Evolutionary conservation across 176 grass and related monocot species (phyloP).

Genomic region (Raddia distichophylla): DNA sequence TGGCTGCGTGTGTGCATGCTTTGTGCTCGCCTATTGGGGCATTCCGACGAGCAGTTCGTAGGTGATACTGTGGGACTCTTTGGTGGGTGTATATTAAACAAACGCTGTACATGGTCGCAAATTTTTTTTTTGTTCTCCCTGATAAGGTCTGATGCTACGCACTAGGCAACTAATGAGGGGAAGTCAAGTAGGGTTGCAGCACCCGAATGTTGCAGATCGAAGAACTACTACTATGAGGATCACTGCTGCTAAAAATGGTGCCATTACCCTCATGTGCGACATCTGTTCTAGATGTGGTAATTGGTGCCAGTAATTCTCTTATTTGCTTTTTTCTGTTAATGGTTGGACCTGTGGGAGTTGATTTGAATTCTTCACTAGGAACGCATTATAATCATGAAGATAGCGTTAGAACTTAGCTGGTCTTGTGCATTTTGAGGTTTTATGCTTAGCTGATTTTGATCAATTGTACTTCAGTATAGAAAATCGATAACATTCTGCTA

Average conservation of each 20-base stretch:
- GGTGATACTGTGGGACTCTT: background rate
- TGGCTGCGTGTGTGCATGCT: background rate
- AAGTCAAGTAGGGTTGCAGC: background rate
- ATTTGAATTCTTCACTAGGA: constrained; percentile 1
- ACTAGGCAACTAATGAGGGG: background rate
- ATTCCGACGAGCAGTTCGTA: background rate
- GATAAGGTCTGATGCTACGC: background rate
- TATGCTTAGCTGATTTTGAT: background rate
- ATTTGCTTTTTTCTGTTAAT: background rate
- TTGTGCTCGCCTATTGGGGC: background rate
- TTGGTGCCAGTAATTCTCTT: background rate
- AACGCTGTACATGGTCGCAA: background rate
- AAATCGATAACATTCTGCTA: background rate
- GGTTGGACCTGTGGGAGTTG: background rate
- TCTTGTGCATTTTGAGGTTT: background rate
- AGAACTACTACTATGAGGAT: background rate
- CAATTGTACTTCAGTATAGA: background rate
- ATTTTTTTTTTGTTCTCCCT: too few relatives aligned
- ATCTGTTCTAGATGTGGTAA: background rate
- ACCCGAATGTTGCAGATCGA: background rate
- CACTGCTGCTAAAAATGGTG: background rate
- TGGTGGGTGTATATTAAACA: background rate
- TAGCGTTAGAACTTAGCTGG: background rate
- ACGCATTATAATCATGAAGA: background rate
- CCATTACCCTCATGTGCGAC: background rate